phyloP scores from a whole-genome alignment of 2,329 filamentous ascomycete genomes.

The Alternaria ethzedia region DNA sequence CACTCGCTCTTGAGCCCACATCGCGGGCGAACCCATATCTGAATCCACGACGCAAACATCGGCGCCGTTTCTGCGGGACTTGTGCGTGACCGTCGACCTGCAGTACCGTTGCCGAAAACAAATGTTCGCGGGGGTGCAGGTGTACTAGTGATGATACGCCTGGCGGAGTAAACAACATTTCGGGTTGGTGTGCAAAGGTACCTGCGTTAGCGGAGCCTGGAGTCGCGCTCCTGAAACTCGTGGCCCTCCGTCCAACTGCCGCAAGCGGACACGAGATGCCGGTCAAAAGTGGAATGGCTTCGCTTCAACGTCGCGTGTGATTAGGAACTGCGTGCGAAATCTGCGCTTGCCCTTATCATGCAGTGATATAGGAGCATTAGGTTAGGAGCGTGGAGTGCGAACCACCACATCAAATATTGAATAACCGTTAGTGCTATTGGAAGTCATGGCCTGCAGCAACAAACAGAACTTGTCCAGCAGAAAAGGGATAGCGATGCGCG shows the following conservation, averaged over 20 bases:
- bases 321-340: constrained; percentile 13
- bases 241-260: constrained; percentile 29
- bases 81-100: constrained; percentile 31
- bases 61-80: constrained; percentile 31
- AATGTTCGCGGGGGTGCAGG: constrained; percentile 17
- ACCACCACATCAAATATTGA: constrained; percentile 13
- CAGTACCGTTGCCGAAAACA: constrained; percentile 42
- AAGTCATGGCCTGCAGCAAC: constrained; percentile 28
- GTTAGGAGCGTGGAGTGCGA: constrained; percentile 24
- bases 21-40: constrained; percentile 5
- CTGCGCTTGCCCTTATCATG: constrained; percentile 20
- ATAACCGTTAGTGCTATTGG: constrained; percentile 18
- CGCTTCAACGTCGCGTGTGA: constrained; percentile 26
- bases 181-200: constrained; percentile 39
- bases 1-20: neutral
- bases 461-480: constrained; percentile 9
- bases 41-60: constrained; percentile 8
- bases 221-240: constrained; percentile 42
- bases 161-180: constrained; percentile 43
- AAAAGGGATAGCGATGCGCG: constrained; percentile 12
- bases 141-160: constrained; percentile 26
- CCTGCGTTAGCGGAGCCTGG: constrained; percentile 45
- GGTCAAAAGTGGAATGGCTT: constrained; percentile 27
- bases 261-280: constrained; percentile 30
- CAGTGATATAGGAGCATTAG: constrained; percentile 22